Evolutionary conservation across 2,329 filamentous ascomycete genomes (phyloP), one percentile per base, ranked within the genome.

Genomic region (Cladosporium sp.): DNA sequence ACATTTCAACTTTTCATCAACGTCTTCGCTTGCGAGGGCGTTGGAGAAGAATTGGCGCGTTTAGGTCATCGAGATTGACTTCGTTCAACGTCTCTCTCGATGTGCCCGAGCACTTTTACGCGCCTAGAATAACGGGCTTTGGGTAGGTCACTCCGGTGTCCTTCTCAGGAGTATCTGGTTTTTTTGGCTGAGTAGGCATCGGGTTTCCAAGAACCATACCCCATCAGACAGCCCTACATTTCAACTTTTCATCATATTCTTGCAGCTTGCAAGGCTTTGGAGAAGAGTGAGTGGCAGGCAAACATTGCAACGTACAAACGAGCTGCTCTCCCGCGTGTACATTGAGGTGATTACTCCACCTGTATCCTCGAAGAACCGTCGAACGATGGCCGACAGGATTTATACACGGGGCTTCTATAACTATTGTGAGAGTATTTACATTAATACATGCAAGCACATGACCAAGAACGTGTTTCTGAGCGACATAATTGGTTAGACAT

Each of bases 11-110:
- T 36, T 59, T 59, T 32, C 57, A 59, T 59, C 57, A 7, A 15
- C 15, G 21, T 44, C 34, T 59, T 59, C 57, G 57, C 57, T 44
- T 44, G 57, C 57, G 24, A 59, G 12, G 34, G 21, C 10, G 32
- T 7, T 18, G 57, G 57, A 59, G 57, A 44, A 59, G 57, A 59
- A 6, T 18, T n/a, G 15, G n/a, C 24, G 41, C n/a, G 30, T 10
- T 32, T 32, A 4, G 8, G n/a, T 3, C 7, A 4, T 36, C 34
- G 11, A 36, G 34, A 36, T 36, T 36, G 34, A 12, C 34, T 36
- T 15, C 34, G 14, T 14, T 14, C 34, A 36, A 15, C 34, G 34
- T 4, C 34, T 36, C 12, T 36, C 34, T 36, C 34, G 34, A 36
- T 36, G 34, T 4, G 1, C 34, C 34, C 30, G 6, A 8, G 30